Conservation (phyloP, 2,329 filamentous ascomycete species). For the Xylaria multiplex region DNA sequence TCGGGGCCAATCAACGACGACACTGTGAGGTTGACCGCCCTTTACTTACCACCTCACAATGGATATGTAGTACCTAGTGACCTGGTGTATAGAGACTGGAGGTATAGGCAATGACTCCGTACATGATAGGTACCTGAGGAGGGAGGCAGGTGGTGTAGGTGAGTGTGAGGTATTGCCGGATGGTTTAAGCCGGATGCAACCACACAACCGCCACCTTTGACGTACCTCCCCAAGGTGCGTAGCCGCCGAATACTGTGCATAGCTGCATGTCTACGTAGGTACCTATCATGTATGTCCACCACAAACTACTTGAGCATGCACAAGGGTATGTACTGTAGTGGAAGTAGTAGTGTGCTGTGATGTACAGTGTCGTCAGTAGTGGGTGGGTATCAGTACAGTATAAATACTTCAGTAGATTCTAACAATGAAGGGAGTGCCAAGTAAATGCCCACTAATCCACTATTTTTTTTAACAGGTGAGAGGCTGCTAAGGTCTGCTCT, state of each 20-base stretch:
- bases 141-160: neutral
- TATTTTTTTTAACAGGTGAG: constrained; percentile 4
- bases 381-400: too few relatives aligned
- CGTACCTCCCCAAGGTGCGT: neutral
- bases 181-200: constrained; percentile 6
- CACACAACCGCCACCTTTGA: constrained; percentile 1
- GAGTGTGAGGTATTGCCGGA: neutral
- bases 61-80: neutral
- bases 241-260: neutral
- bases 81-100: too few relatives aligned
- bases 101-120: neutral
- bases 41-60: neutral
- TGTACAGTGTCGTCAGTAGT: neutral
- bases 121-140: too few relatives aligned
- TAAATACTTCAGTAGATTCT: neutral
- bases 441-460: neutral
- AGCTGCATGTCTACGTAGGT: too few relatives aligned
- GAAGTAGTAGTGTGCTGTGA: neutral
- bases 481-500: neutral
- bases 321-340: neutral
- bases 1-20: too few relatives aligned
- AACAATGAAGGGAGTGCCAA: neutral
- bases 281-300: neutral
- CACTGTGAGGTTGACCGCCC: constrained; percentile 6
- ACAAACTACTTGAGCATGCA: too few relatives aligned